A percentile compares a stretch with the other conserved stretches of the same genome.
phyloP scores from a whole-genome alignment of 371 early-diverging fungal genomes.

The Encephalitozoon intestinalis region DNA sequence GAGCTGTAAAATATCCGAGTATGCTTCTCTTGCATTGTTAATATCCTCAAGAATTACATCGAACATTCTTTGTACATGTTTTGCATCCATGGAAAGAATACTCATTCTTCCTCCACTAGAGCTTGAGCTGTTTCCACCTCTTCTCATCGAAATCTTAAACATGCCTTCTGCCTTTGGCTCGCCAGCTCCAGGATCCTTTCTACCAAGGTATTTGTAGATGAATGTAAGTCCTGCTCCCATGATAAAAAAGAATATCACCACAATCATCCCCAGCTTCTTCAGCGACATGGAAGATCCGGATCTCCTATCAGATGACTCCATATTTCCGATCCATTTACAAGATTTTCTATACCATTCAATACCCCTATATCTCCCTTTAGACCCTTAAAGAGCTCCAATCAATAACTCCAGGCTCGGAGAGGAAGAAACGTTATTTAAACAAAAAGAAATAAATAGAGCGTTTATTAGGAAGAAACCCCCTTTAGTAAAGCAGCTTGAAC shows the following conservation, averaged over 20 bases:
- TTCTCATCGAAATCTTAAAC: background rate
- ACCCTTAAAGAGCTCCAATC: background rate
- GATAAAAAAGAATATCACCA: background rate
- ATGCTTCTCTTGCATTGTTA: background rate
- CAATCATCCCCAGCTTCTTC: background rate
- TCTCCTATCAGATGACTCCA: background rate
- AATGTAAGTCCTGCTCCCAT: background rate
- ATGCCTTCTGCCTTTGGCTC: background rate
- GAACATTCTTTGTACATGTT: background rate
- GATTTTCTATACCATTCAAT: background rate
- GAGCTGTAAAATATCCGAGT: background rate
- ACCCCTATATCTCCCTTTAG: background rate
- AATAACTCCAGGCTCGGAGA: background rate
- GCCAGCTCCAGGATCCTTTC: background rate
- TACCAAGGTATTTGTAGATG: background rate
- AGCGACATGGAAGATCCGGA: background rate
- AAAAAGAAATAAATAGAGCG: background rate
- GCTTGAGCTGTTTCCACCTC: background rate
- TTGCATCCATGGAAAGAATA: background rate
- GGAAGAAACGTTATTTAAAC: background rate
- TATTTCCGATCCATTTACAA: background rate
- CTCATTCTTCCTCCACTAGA: background rate
- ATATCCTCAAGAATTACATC: background rate
- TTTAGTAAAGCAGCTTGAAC: conserved; percentile 7
- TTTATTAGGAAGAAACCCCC: conserved; percentile 4